These are phyloP conservation scores for Tetrapisispora iriomotensis DNA, from an alignment of 805 yeast species.

Conservation along the genomic window DNA sequence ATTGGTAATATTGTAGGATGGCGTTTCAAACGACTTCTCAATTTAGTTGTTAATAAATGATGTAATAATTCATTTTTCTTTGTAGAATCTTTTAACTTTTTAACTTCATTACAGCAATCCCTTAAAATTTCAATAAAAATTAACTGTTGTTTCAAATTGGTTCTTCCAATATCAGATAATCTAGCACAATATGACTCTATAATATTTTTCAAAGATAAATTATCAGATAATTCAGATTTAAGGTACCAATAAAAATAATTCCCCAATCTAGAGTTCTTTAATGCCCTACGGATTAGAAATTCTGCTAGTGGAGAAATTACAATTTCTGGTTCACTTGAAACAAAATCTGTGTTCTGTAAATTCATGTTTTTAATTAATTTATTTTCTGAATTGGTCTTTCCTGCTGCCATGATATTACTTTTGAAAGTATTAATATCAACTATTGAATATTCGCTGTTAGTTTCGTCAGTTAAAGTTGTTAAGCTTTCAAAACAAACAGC, in stretches of 20 bases:
- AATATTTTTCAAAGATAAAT: conserved; percentile 39
- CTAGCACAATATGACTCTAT: conserved; percentile 37
- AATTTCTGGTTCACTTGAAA: conserved; percentile 4
- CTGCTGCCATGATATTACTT: neutral
- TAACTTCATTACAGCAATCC: conserved; percentile 52
- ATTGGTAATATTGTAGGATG: conserved; percentile 65
- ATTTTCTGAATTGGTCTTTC: neutral
- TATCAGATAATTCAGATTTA: conserved; percentile 76
- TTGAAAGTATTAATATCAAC: conserved; percentile 22
- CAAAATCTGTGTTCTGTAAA: neutral
- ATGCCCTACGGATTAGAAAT: conserved; percentile 65
- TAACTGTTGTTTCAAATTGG: conserved; percentile 46
- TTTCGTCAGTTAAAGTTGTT: conserved; percentile 21
- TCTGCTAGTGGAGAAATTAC: conserved; percentile 55
- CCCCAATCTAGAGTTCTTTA: conserved; percentile 56
- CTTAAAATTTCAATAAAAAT: conserved; percentile 59
- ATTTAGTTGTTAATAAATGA: conserved; percentile 31
- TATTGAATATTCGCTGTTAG: conserved; percentile 32
- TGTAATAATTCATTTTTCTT: conserved; percentile 58
- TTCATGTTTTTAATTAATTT: neutral
- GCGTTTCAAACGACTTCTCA: conserved; percentile 31
- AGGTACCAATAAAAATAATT: conserved; percentile 88
- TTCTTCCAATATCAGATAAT: conserved; percentile 18
- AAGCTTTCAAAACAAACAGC: conserved; percentile 69
- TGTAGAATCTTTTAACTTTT: conserved; percentile 64